Evolutionary conservation across 2,329 filamentous ascomycete species (phyloP), one percentile per base, ranked within the genome.

Genomic region (Metarhizium sp.): DNA sequence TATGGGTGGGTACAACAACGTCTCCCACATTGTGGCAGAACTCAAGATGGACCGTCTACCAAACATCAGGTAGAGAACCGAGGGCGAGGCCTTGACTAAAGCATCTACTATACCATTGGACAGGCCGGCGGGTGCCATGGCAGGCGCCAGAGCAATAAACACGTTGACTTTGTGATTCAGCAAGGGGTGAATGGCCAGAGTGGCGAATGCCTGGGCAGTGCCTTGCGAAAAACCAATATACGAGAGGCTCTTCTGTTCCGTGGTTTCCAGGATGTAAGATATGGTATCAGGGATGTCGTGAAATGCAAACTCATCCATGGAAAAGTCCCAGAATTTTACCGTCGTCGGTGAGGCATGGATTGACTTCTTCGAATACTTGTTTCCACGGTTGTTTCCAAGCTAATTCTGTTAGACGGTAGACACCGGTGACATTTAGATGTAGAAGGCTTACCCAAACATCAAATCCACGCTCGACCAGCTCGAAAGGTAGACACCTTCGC

Each of bases 321-420:
- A 96, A 68, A 99, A 99, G 69, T 96, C 87, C 94, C 94, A 99
- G 70, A 99, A 99, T 14, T 82, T 78, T 42, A 79, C 75, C 2
- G 88, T 86, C 0, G 83, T 86, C 0, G 94, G 92, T 0, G 90
- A 86, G 59, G 78, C 77, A 57, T 86, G 80, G 52, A 92, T 82
- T 2, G 86, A 92, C 73, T 99, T 99, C 71, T 97, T 99, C 49
- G 91, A 96, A 73, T 99, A 99, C 69, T 99, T 99, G 79, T 99
- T 99, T 51, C 94, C 94, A 40, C 94, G 86, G 66, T 99, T 99
- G 71, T 99, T 99, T 52, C 94, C 94, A 59, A 99, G 78, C 89
- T 88, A 47, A 8, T 6, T 10, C 18, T 16, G 29, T 50, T 8
- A 50, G 50, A 29, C 5, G 18, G 7, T 20, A 30, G 32, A 16